These are phyloP conservation scores for Malassezia sympodialis DNA, from an alignment of 1,284 basidiomycete genomes.

Conservation along the genomic window DNA sequence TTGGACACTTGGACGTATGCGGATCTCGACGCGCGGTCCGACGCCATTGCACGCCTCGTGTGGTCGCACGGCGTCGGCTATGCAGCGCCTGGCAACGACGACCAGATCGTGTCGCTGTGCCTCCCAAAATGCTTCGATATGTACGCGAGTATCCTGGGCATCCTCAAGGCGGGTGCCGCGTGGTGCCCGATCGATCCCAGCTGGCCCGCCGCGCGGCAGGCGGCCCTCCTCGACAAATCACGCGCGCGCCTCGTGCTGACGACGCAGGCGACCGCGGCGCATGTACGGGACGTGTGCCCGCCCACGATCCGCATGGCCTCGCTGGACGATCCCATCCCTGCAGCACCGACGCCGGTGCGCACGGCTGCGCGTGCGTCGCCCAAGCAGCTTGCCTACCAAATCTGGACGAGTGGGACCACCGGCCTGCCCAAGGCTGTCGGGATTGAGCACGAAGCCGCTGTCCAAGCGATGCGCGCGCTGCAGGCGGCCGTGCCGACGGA, in stretches of 20 bases:
- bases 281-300: conserved; percentile 17
- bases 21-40: conserved; percentile 29
- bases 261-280: not conserved
- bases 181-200: conserved; percentile 49
- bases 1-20: conserved; percentile 29
- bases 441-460: conserved; percentile 42
- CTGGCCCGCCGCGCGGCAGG: conserved; percentile 41
- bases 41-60: conserved; percentile 25
- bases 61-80: conserved; percentile 27
- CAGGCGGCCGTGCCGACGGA: conserved; percentile 36
- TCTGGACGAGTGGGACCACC: conserved; percentile 50
- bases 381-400: conserved; percentile 27
- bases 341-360: not conserved
- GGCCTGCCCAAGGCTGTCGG: conserved; percentile 48
- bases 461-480: conserved; percentile 44
- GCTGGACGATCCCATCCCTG: not conserved
- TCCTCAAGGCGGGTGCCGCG: conserved; percentile 45
- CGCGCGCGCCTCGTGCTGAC: conserved; percentile 33
- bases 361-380: conserved; percentile 5
- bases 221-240: conserved; percentile 44
- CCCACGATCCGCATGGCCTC: not conserved
- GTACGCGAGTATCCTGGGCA: conserved; percentile 37
- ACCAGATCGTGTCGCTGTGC: conserved; percentile 38
- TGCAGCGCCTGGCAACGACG: conserved; percentile 16
- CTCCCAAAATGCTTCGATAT: conserved; percentile 38